phyloP scores from a whole-genome alignment of 2,329 filamentous ascomycete species.

The Neofusicoccum kwambonambiense region DNA sequence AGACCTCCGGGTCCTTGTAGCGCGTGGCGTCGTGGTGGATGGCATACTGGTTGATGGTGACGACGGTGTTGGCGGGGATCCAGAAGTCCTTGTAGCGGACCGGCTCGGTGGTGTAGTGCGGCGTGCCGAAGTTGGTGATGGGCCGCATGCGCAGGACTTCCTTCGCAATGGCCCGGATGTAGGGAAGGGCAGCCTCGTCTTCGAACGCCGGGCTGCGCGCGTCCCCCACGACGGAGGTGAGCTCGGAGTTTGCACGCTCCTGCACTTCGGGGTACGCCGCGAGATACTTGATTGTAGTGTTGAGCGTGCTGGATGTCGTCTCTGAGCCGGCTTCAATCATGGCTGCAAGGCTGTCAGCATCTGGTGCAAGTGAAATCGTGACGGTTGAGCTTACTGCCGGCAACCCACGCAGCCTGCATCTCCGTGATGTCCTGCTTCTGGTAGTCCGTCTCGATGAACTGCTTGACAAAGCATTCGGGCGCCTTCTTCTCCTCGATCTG shows the following conservation, averaged over 20 bases:
- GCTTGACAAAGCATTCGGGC: conserved; percentile 37
- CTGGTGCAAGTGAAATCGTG: too few species aligned
- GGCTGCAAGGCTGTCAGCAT: conserved; percentile 3
- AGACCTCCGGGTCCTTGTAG: conserved; percentile 26
- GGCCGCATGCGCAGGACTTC: conserved; percentile 33
- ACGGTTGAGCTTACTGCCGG: conserved; percentile 25
- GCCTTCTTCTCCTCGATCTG: conserved; percentile 33
- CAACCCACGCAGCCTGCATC: conserved; percentile 36
- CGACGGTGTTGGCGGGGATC: conserved; percentile 36
- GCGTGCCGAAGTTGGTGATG: conserved; percentile 26
- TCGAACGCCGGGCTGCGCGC: conserved; percentile 29
- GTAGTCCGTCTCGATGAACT: conserved; percentile 33
- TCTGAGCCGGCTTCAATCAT: conserved; percentile 33
- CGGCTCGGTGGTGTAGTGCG: conserved; percentile 27
- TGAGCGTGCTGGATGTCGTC: conserved; percentile 27
- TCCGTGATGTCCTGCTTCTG: conserved; percentile 40
- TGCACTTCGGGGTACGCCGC: conserved; percentile 26
- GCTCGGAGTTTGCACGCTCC: conserved; percentile 26
- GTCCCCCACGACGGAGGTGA: conserved; percentile 30
- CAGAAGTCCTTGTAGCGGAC: conserved; percentile 33
- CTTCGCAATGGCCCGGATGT: conserved; percentile 29
- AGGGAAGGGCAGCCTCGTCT: conserved; percentile 27
- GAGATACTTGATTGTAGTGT: conserved; percentile 30
- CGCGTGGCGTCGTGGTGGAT: conserved; percentile 28
- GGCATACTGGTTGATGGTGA: conserved; percentile 36